These are phyloP conservation scores for Botryotinia calthae DNA, from an alignment of 2,329 filamentous ascomycete genomes.

Conservation along the genomic window DNA sequence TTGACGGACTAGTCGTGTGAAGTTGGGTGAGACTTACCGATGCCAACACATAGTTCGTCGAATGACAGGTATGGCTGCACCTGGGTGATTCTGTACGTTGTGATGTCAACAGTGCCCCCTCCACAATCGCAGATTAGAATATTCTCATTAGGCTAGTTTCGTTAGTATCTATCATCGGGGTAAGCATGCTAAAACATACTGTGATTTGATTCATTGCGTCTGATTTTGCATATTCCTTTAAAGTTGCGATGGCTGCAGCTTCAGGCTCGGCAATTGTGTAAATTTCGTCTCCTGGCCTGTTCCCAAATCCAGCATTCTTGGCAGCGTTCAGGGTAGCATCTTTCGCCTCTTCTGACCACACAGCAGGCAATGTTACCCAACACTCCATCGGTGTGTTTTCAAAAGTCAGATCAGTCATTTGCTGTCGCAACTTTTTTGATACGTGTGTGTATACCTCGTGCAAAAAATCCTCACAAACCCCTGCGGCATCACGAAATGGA, in stretches of 20 bases:
- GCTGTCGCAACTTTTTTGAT: conserved; percentile 13
- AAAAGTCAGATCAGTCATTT: conserved; percentile 23
- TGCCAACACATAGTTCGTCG: conserved; percentile 29
- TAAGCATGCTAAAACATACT: conserved; percentile 14
- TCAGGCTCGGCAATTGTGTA: conserved; percentile 34
- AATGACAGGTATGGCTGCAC: conserved; percentile 25
- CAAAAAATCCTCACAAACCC: conserved; percentile 31
- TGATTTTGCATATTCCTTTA: conserved; percentile 22
- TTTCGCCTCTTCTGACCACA: conserved; percentile 34
- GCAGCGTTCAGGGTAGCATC: conserved; percentile 30
- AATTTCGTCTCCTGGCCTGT: conserved; percentile 24
- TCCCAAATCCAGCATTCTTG: conserved; percentile 29
- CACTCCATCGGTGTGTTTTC: conserved; percentile 29
- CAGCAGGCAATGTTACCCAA: conserved; percentile 34
- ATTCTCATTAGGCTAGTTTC: conserved; percentile 24
- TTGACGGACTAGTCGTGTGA: too few species aligned
- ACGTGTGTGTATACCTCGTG: conserved; percentile 26
- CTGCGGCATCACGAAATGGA: conserved; percentile 23
- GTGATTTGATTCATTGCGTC: conserved; percentile 23
- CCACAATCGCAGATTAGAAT: conserved; percentile 34
- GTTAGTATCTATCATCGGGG: background rate
- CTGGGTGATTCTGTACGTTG: conserved; percentile 29
- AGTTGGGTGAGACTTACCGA: background rate
- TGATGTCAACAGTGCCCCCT: conserved; percentile 33
- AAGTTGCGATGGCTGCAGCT: conserved; percentile 31